Evolutionary conservation across 1,284 basidiomycete genomes (phyloP).

Genomic region (Puccinia hordei): DNA sequence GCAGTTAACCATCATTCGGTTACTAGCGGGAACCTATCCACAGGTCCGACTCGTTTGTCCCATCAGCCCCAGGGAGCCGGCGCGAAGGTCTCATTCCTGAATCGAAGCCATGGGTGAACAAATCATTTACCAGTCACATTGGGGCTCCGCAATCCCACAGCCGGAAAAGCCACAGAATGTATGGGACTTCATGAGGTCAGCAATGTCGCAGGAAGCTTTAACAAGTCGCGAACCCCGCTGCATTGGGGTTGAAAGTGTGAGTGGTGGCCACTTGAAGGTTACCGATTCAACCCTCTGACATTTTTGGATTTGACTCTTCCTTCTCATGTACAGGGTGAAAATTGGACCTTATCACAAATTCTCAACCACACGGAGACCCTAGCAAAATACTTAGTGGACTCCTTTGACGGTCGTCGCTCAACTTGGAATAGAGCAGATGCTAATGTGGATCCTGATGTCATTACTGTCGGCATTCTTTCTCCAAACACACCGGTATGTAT

Average conservation of each 20-base stretch:
- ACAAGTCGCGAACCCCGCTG: constrained; percentile 1
- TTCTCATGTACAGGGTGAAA: background rate
- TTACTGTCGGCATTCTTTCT: constrained; percentile 5
- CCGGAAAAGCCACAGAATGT: background rate
- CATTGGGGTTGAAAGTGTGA: constrained; percentile 6
- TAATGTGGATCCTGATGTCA: constrained; percentile 9
- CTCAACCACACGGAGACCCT: constrained; percentile 1
- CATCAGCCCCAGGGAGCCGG: background rate
- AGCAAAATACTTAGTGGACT: background rate
- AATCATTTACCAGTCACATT: constrained; percentile 6
- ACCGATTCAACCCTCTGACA: too few species aligned
- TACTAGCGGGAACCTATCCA: too few species aligned
- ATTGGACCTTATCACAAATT: background rate
- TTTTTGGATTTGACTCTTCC: background rate
- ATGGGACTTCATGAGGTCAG: constrained; percentile 4
- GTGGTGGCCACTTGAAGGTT: background rate
- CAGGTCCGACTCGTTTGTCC: too few species aligned
- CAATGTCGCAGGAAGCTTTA: background rate
- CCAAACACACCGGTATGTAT: background rate
- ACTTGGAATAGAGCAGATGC: background rate
- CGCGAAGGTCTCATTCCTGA: background rate
- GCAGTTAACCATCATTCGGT: too few species aligned
- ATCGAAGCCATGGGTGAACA: background rate
- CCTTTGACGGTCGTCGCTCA: constrained; percentile 7
- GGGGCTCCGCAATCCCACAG: background rate